Evolutionary conservation across 2,329 filamentous ascomycete genomes (phyloP).

Genomic region (Claviceps humidiphila): DNA sequence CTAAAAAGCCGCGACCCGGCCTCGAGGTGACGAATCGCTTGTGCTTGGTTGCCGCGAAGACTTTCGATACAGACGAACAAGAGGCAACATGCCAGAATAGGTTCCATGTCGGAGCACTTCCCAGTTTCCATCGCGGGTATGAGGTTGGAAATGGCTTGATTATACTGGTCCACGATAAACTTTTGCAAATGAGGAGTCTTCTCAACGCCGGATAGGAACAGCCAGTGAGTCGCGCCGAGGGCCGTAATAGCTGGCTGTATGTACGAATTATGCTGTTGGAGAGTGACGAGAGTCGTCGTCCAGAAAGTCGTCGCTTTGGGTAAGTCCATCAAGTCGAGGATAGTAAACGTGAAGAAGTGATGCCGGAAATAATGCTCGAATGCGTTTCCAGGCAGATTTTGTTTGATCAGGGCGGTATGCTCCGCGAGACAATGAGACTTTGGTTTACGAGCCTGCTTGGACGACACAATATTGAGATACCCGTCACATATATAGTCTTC

Average conservation of each 20-base stretch:
- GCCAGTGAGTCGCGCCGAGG: constrained; percentile 1
- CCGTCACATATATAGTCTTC: constrained; percentile 3
- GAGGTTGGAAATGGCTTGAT: background rate
- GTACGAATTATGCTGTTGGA: background rate
- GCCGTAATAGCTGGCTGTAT: constrained; percentile 1
- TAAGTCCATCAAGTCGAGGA: constrained; percentile 3
- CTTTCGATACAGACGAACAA: constrained; percentile 2
- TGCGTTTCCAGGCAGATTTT: background rate
- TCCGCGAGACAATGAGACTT: background rate
- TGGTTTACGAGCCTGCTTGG: background rate
- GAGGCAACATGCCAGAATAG: constrained; percentile 1
- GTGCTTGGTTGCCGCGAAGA: constrained; percentile 1
- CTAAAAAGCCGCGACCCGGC: constrained; percentile 1
- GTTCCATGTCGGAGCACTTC: background rate
- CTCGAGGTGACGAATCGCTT: constrained; percentile 2
- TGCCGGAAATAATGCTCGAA: constrained; percentile 2
- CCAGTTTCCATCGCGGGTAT: background rate
- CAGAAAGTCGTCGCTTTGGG: constrained; percentile 1
- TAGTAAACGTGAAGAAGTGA: constrained; percentile 3
- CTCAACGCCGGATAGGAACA: background rate
- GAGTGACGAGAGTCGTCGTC: background rate
- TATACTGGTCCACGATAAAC: constrained; percentile 2
- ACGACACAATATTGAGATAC: background rate
- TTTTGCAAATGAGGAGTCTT: background rate
- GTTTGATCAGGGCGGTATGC: background rate